Evolutionary conservation across 306 rosid genomes (phyloP).

Genomic region (Hylodesmum podocarpum): DNA sequence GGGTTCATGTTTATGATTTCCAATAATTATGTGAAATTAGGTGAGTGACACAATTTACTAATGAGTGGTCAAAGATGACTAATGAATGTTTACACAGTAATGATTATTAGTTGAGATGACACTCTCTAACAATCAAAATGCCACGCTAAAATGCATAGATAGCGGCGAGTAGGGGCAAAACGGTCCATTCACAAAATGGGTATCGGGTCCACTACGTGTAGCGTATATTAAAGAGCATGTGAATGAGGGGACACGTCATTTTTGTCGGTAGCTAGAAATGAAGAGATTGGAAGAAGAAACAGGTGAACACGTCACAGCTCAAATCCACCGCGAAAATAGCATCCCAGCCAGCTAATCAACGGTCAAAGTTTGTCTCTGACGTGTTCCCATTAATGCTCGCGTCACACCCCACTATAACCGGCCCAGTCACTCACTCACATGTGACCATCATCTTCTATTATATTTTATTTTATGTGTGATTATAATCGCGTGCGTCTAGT

Average conservation of each 20-base stretch:
- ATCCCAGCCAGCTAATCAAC: background rate
- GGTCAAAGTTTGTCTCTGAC: background rate
- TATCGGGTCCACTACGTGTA: background rate
- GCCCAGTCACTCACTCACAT: slow-evolving; percentile 1
- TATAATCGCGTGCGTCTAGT: background rate
- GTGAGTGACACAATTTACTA: background rate
- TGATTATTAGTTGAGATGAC: background rate
- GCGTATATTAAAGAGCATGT: background rate
- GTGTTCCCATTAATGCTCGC: background rate
- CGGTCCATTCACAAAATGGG: background rate
- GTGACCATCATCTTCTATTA: background rate
- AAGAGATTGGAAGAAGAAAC: background rate
- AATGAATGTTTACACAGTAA: background rate
- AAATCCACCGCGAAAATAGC: slow-evolving; percentile 8
- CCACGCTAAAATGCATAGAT: background rate
- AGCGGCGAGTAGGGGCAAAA: background rate
- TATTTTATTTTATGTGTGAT: background rate
- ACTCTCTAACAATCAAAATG: background rate
- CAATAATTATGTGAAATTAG: background rate
- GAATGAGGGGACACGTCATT: slow-evolving; percentile 26
- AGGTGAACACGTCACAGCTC: background rate
- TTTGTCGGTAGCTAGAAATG: slow-evolving; percentile 7
- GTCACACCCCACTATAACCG: slow-evolving; percentile 28
- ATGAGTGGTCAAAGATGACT: background rate
- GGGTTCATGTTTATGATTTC: too few species aligned